Base-by-base conservation (phyloP, 2,329 filamentous ascomycete species). In the Ophiostoma angusticollis region DNA sequence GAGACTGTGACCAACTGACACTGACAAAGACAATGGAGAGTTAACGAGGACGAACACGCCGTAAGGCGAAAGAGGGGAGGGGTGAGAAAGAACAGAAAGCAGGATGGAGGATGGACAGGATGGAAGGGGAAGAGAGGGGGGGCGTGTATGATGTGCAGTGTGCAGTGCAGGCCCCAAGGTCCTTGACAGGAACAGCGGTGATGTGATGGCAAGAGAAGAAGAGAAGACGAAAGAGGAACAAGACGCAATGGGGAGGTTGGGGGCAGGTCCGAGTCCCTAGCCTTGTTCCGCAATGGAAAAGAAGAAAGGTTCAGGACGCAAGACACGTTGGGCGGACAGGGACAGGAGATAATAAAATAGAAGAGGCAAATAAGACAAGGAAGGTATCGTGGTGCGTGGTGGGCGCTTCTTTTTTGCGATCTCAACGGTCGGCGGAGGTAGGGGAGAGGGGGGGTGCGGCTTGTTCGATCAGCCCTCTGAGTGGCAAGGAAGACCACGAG, bases 121-220 rank as follows among this genome's bases (percentile, higher is more conserved):
- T 24, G 27, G 13, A 23, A 25, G 30, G 21, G 12, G 24, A 14
- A 24, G 31, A 23, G 27, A 14, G 25, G 17, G 35, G 21, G 17
- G 23, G 36, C 31, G 37, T n/a, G n/a, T n/a, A n/a, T n/a, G n/a
- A n/a, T n/a, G n/a, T n/a, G n/a, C n/a, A n/a, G n/a, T n/a, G n/a
- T n/a, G n/a, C n/a, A n/a, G n/a, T n/a, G n/a, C n/a, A n/a, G n/a
- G n/a, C n/a, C n/a, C n/a, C n/a, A n/a, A n/a, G n/a, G n/a, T 42
- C 40, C 35, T 36, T 35, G 18, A 30, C 18, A 31, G 18, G 14
- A 35, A 31, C 22, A 36, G 12, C 27, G 29, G 33, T 18, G 34
- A 29, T 19, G 9, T 31, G 23, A 23, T 23, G 19, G 22, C 16
- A 18, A 32, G 8, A 27, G 4, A 32, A 32, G 9, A 27, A 17